Evolutionary conservation across 2,329 filamentous ascomycete genomes (phyloP).

Genomic region (Remersonia thermophila): DNA sequence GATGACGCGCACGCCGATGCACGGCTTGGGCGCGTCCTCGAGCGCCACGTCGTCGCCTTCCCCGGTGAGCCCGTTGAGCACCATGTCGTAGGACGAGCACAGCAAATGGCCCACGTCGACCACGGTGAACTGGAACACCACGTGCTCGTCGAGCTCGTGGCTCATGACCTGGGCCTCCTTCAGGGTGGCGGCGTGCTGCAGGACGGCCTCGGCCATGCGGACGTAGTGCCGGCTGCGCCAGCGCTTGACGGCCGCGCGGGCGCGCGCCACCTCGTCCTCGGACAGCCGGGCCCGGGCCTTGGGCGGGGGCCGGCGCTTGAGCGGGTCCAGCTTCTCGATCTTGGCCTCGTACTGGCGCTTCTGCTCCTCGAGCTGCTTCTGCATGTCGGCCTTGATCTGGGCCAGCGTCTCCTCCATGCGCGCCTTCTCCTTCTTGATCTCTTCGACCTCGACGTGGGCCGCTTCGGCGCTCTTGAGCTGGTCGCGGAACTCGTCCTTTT

Average conservation of each 20-base stretch:
- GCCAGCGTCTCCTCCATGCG: conserved; percentile 74
- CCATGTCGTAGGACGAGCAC: conserved; percentile 92
- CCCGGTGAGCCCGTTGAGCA: conserved; percentile 76
- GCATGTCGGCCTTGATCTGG: conserved; percentile 76
- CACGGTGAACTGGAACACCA: conserved; percentile 90
- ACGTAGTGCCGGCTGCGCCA: conserved; percentile 85
- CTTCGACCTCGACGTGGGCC: conserved; percentile 66
- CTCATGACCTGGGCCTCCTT: conserved; percentile 98
- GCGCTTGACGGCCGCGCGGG: conserved; percentile 52
- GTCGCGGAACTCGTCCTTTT: conserved; percentile 71
- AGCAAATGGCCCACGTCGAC: conserved; percentile 79
- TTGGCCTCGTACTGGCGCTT: conserved; percentile 76
- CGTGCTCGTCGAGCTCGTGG: conserved; percentile 83
- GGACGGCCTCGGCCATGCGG: conserved; percentile 80
- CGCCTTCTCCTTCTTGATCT: conserved; percentile 69
- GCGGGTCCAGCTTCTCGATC: conserved; percentile 60
- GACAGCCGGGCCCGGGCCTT: conserved; percentile 53
- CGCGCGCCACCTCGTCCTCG: conserved; percentile 59
- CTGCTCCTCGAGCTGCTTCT: conserved; percentile 71
- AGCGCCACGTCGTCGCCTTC: conserved; percentile 76
- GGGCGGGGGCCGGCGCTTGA: conserved; percentile 35
- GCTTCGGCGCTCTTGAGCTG: conserved; percentile 65
- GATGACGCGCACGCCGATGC: conserved; percentile 77
- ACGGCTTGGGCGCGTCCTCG: conserved; percentile 74
- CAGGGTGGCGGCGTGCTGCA: conserved; percentile 74